Evolutionary conservation across 2,329 filamentous ascomycete genomes (phyloP).

Genomic region (Pseudovirgaria hyperparasitica): DNA sequence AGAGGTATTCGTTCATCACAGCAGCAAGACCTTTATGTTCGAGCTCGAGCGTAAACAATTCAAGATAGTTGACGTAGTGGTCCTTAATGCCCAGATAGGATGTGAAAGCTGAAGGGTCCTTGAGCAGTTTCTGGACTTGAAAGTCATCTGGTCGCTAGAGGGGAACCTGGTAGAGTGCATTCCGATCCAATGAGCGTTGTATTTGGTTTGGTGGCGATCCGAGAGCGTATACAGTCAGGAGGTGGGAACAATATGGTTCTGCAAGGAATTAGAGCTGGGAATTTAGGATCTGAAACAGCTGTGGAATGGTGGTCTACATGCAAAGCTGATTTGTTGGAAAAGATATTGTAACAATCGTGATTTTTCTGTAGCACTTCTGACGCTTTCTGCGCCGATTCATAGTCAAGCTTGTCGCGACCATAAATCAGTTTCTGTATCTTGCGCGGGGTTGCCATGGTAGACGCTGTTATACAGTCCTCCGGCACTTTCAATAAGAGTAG

Average conservation of each 20-base stretch:
- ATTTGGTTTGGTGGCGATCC: slow-evolving; percentile 51
- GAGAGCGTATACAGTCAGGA: slow-evolving; percentile 66
- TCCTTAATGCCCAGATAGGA: slow-evolving; percentile 49
- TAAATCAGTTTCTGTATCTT: slow-evolving; percentile 33
- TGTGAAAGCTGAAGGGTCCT: slow-evolving; percentile 43
- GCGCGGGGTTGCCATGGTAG: slow-evolving; percentile 20
- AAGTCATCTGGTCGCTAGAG: slow-evolving; percentile 36
- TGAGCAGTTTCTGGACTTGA: slow-evolving; percentile 43
- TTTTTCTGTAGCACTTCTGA: slow-evolving; percentile 65
- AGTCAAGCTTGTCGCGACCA: slow-evolving; percentile 31
- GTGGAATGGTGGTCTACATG: slow-evolving; percentile 37
- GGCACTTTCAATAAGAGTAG: background rate
- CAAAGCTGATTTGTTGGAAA: slow-evolving; percentile 62
- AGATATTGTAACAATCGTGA: slow-evolving; percentile 62
- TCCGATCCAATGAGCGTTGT: slow-evolving; percentile 50
- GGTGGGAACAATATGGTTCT: slow-evolving; percentile 63
- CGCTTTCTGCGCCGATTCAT: slow-evolving; percentile 48
- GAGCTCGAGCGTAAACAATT: slow-evolving; percentile 66
- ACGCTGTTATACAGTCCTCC: slow-evolving; percentile 17
- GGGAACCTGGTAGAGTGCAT: slow-evolving; percentile 51
- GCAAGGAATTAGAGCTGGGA: background rate
- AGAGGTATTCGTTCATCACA: slow-evolving; percentile 54
- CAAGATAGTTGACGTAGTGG: slow-evolving; percentile 61
- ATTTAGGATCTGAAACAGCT: background rate
- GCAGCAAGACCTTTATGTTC: slow-evolving; percentile 47